Conservation (phyloP, 306 rosid genomes). For the Prunus padus region DNA sequence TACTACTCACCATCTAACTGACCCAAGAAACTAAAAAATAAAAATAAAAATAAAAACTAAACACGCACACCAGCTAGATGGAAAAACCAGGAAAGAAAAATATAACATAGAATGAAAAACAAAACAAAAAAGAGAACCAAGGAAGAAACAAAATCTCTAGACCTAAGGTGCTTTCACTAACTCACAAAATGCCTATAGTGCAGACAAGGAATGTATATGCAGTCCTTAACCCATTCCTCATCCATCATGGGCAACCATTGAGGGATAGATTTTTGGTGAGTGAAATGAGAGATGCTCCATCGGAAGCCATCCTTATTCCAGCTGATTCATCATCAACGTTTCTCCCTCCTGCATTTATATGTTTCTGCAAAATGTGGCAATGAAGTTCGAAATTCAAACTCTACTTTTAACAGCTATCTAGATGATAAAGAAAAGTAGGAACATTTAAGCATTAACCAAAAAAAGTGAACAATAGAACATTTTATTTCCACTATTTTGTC, state of each 20-base stretch:
- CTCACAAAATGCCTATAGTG: conserved; percentile 10
- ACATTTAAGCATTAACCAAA: not conserved
- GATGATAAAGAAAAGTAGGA: not conserved
- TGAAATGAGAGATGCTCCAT: conserved; percentile 36
- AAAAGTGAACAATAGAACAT: not conserved
- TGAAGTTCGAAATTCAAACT: not conserved
- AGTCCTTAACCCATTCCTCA: not conserved
- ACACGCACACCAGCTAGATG: conserved; percentile 1
- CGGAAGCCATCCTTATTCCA: conserved; percentile 24
- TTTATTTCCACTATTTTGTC: not conserved
- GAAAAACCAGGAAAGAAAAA: not conserved
- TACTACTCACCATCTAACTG: not conserved
- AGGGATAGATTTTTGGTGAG: conserved; percentile 52
- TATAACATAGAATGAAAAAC: not conserved
- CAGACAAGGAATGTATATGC: not conserved
- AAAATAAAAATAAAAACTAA: not conserved
- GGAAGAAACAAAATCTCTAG: not conserved
- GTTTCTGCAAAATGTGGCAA: conserved; percentile 32
- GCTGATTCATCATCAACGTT: conserved; percentile 30
- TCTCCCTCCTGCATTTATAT: conserved; percentile 23
- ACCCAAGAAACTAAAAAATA: not conserved
- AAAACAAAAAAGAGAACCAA: not conserved
- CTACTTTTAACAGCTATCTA: not conserved
- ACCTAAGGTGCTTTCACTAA: conserved; percentile 11
- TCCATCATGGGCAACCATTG: conserved; percentile 24